Conservation (phyloP, 257 asterid genomes). For the Lycium barbarum region DNA sequence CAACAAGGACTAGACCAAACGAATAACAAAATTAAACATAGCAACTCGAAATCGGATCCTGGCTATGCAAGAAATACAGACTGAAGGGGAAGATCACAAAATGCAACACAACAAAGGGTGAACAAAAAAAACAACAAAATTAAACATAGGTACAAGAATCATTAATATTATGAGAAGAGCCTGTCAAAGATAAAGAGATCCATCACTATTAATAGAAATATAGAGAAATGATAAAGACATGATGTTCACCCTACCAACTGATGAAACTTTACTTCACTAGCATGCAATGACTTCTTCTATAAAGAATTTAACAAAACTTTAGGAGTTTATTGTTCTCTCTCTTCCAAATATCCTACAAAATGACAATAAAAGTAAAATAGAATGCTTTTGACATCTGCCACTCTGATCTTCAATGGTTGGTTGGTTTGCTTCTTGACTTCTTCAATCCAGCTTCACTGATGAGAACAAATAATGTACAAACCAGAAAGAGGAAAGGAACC, state of each 20-base stretch:
- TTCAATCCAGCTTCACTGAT: slow-evolving; percentile 82
- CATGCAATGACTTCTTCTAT: slow-evolving; percentile 9
- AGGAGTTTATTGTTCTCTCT: slow-evolving; percentile 36
- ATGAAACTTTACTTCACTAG: slow-evolving; percentile 29
- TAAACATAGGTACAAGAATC: background rate
- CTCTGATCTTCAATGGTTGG: slow-evolving; percentile 26
- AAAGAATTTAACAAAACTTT: slow-evolving; percentile 39
- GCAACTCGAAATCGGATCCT: no score
- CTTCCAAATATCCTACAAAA: slow-evolving; percentile 32
- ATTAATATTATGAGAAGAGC: background rate
- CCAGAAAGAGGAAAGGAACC: slow-evolving; percentile 89
- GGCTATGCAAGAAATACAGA: background rate
- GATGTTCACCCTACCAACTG: slow-evolving; percentile 15
- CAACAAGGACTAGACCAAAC: background rate
- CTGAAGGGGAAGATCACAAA: background rate
- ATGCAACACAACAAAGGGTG: background rate
- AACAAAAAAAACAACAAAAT: background rate
- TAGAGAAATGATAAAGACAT: background rate
- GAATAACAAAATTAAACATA: background rate
- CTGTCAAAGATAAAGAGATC: background rate
- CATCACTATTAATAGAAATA: slow-evolving; percentile 23
- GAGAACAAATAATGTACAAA: slow-evolving; percentile 90
- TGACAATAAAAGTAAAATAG: slow-evolving; percentile 32
- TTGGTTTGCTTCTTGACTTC: slow-evolving; percentile 23
- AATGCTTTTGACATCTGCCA: slow-evolving; percentile 33